A percentile compares a stretch with the other conserved stretches of the same genome.
phyloP scores from a whole-genome alignment of 2,329 filamentous ascomycete genomes.

The Colletotrichum theobromicola region DNA sequence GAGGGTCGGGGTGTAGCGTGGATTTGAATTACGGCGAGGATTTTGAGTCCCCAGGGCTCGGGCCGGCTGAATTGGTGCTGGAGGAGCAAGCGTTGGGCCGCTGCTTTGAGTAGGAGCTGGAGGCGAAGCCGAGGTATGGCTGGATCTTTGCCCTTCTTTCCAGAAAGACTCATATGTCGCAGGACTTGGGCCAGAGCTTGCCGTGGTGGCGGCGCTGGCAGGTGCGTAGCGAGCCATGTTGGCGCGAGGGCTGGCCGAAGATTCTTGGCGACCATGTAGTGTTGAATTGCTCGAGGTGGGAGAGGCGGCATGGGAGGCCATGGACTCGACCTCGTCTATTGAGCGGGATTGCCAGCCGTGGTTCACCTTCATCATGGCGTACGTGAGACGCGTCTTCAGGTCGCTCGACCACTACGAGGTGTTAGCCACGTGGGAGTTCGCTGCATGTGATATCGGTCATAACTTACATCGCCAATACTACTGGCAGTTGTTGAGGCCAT shows the following conservation, averaged over 20 bases:
- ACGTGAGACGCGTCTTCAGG: constrained; percentile 83
- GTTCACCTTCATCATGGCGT: constrained; percentile 93
- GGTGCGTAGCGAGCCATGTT: constrained; percentile 1
- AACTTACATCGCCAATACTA: constrained; percentile 77
- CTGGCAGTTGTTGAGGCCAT: constrained; percentile 65
- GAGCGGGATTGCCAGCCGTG: constrained; percentile 85
- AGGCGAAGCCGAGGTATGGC: constrained; percentile 37
- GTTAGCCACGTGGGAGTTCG: constrained; percentile 21
- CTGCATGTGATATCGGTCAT: background rate
- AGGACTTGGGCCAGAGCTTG: constrained; percentile 28
- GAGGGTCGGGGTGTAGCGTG: constrained; percentile 53
- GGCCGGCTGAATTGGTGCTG: constrained; percentile 59
- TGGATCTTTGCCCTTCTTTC: constrained; percentile 36
- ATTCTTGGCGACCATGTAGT: constrained; percentile 54
- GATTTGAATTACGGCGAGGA: constrained; percentile 56
- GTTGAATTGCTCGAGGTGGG: constrained; percentile 65
- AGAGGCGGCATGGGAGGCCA: constrained; percentile 72
- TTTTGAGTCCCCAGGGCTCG: constrained; percentile 40
- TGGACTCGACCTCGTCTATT: constrained; percentile 77
- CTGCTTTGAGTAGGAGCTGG: constrained; percentile 37
- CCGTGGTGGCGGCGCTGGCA: constrained; percentile 23
- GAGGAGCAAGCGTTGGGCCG: constrained; percentile 53
- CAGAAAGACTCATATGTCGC: constrained; percentile 47
- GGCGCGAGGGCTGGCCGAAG: constrained; percentile 58
- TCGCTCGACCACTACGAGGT: constrained; percentile 71